These are phyloP conservation scores for Leavenworthia alabamica DNA, from an alignment of 345 rosid genomes.

Conservation along the genomic window DNA sequence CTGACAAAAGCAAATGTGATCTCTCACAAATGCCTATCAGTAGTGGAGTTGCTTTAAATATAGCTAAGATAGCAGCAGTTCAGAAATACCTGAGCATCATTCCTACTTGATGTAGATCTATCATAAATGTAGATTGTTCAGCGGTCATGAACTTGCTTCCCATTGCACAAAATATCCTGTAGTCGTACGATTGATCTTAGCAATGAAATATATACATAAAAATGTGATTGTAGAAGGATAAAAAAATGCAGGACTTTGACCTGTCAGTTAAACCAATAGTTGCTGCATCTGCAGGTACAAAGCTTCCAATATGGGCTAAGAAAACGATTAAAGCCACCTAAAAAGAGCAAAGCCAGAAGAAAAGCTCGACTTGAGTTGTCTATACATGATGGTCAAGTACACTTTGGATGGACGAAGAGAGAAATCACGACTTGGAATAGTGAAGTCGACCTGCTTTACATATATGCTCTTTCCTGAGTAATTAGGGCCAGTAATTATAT, in stretches of 20 bases:
- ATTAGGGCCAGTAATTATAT: slow-evolving; percentile 92
- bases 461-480: slow-evolving; percentile 97
- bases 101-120: slow-evolving; percentile 98
- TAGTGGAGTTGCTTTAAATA: neutral
- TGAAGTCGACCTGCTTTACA: slow-evolving; percentile 65
- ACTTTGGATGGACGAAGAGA: neutral
- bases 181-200: slow-evolving; percentile 21
- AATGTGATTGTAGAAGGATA: slow-evolving; percentile 9
- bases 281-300: slow-evolving; percentile 95
- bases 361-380: slow-evolving; percentile 2
- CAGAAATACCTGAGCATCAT: slow-evolving; percentile 73
- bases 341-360: slow-evolving; percentile 10
- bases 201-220: neutral
- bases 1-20: neutral
- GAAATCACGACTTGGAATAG: slow-evolving; percentile 3
- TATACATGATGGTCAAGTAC: neutral
- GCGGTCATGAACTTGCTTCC: slow-evolving; percentile 92
- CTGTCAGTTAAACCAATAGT: slow-evolving; percentile 93
- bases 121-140: slow-evolving; percentile 92
- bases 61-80: neutral
- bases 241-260: slow-evolving; percentile 32
- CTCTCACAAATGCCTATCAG: neutral
- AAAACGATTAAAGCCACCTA: slow-evolving; percentile 96
- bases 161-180: slow-evolving; percentile 91
- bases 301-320: slow-evolving; percentile 95